Conservation (phyloP, 768 basidiomycete species). For the Candolleomyces aberdarensis region DNA sequence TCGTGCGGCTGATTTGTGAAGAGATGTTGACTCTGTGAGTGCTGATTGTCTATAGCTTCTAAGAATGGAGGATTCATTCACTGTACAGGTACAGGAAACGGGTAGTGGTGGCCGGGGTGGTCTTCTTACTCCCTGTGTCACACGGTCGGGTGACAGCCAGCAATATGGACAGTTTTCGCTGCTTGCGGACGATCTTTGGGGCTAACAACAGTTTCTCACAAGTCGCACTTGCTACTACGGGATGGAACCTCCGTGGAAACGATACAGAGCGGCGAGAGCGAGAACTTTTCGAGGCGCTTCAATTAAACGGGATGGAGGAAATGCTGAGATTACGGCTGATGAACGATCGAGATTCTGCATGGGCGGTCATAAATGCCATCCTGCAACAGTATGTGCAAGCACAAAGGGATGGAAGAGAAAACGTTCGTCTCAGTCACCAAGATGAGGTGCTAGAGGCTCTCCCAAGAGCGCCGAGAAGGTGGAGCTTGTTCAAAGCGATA, state of each 20-base stretch:
- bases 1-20: not conserved
- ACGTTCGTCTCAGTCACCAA: too few relatives aligned
- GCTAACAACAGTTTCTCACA: not conserved
- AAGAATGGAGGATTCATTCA: not conserved
- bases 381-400: too few relatives aligned
- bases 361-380: too few relatives aligned
- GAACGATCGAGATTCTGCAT: too few relatives aligned
- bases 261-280: not conserved
- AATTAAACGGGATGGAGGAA: too few relatives aligned
- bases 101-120: not conserved
- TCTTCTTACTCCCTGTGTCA: not conserved
- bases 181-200: not conserved
- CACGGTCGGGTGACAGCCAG: not conserved
- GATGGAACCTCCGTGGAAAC: not conserved
- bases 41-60: not conserved
- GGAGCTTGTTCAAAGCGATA: too few relatives aligned
- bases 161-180: not conserved
- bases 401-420: too few relatives aligned
- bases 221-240: not conserved
- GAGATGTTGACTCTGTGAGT: not conserved
- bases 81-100: not conserved
- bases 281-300: too few relatives aligned
- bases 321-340: too few relatives aligned
- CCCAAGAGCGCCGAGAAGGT: too few relatives aligned
- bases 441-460: too few relatives aligned